Conservation (phyloP, 139 green algal genomes). For the Pycnococcus provasolii region DNA sequence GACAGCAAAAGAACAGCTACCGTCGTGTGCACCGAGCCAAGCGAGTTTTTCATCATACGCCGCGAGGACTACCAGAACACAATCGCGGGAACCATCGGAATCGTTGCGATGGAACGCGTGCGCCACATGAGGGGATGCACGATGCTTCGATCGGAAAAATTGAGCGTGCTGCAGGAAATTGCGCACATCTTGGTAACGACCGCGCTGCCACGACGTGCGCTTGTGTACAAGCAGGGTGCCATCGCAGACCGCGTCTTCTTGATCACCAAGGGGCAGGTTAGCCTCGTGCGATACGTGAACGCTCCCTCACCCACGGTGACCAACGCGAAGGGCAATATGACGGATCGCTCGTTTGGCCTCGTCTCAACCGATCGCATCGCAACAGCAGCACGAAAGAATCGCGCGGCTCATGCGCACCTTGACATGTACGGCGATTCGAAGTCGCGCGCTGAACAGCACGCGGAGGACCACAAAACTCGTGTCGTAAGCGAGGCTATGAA, state of each 20-base stretch:
- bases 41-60: conserved; percentile 9
- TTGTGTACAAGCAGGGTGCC: conserved; percentile 13
- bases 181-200: conserved; percentile 12
- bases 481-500: too few relatives aligned
- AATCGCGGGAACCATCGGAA: background rate
- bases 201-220: background rate
- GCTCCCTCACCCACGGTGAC: too few relatives aligned
- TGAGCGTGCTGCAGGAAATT: background rate
- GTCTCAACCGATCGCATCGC: too few relatives aligned
- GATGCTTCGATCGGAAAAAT: background rate
- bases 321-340: too few relatives aligned
- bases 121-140: conserved; percentile 1
- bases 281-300: background rate
- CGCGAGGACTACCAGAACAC: conserved; percentile 11
- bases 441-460: too few relatives aligned
- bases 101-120: conserved; percentile 7
- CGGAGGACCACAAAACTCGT: too few relatives aligned
- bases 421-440: too few relatives aligned
- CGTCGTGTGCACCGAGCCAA: conserved; percentile 55
- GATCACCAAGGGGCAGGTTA: background rate
- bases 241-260: conserved; percentile 17
- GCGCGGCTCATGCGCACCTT: too few relatives aligned
- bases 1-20: conserved; percentile 60
- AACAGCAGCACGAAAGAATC: too few relatives aligned
- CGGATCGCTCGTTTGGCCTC: too few relatives aligned